Base-by-base conservation (phyloP, 2,329 filamentous ascomycete species). In the Xylaria digitata region DNA sequence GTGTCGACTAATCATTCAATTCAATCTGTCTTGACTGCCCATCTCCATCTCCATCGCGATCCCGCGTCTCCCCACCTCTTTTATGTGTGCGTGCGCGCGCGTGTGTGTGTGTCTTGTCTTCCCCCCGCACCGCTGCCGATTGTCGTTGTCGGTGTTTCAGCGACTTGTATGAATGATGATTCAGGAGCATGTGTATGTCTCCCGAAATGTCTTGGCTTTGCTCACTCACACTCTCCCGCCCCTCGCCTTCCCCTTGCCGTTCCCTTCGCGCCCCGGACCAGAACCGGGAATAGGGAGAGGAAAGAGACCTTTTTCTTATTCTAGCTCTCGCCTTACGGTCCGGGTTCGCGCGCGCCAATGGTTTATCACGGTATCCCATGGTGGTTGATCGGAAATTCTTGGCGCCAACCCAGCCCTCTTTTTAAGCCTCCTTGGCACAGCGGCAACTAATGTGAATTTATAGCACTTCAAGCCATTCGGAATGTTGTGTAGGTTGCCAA, bases 401-500 rank as follows among this genome's bases (percentile, higher is more conserved):
- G 76, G 76, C 76, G 74, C 73, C 75, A 74, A 74, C 72, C 73
- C 72, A 71, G 59, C 74, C 67, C 69, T 73, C 69, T 71, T 69
- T 68, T 68, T 74, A 73, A 71, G 71, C 66, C 70, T 66, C 68
- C 76, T 78, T 78, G 76, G 75, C 76, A 74, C 67, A 53, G 49
- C 66, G 58, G 63, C 57, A 67, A 72, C 76, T 77, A 72, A 78
- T 75, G 70, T 74, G 70, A 70, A 64, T 72, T 66, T 70, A 75
- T 69, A 78, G 76, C 76, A 75, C 75, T 78, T 72, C 75, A 77
- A 74, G 67, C 75, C 70, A 70, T 78, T 70, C 75, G 75, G 70
- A 78, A 78, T 75, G 75, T 76, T 68, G 76, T 77, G 76, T 78
- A 78, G 63, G 76, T 77, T 69, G 74, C 74, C 74, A 76, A 75